Evolutionary conservation across 148 eudicot species (phyloP), one percentile per base, ranked within the genome.

Genomic region (Selenicereus undatus): DNA sequence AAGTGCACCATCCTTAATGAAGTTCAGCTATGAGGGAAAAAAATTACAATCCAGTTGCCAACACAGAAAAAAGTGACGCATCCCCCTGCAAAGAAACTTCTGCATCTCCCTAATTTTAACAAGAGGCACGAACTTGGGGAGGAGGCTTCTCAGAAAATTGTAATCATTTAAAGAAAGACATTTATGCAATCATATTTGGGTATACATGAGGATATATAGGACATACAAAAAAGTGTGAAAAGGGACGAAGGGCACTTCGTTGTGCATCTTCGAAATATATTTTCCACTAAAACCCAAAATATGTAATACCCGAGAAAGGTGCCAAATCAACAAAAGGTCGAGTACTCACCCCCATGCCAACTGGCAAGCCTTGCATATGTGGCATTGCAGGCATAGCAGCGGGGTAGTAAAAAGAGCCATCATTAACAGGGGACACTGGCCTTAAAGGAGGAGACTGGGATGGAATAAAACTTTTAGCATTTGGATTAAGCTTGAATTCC

Each of bases 401-500:
- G 42, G 90, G 97, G 73, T 81, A 91, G 86, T 93, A 96, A 81
- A 89, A 96, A 42, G 99, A 87, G 75, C 91, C 76, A 82, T 94
- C 99, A 76, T 90, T 82, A 75, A 85, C 95, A 66, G 99, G 98
- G 79, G 99, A 93, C 76, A 85, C 86, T 66, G 99, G 95, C 87
- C 94, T 93, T 54, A 90, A 21, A 80, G 93, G 88, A 77, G 91
- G 68, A 80, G 43, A 39, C 43, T 88, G 91, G 14, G 89, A 76
- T 10, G 99, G 97, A 69, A 89, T 78, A 81, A 90, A 96, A 85
- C 93, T 91, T 89, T 92, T 93, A 12, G 99, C 99, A 86, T 93
- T 89, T 45, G 98, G 98, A 84, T 96, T 96, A 56, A 93, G 81
- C 84, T 83, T 96, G 74, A 96, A 93, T 87, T 96, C 99, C 99